These are phyloP conservation scores for Brasenia schreberi DNA, from an alignment of 164 flowering plant genomes.

Conservation along the genomic window DNA sequence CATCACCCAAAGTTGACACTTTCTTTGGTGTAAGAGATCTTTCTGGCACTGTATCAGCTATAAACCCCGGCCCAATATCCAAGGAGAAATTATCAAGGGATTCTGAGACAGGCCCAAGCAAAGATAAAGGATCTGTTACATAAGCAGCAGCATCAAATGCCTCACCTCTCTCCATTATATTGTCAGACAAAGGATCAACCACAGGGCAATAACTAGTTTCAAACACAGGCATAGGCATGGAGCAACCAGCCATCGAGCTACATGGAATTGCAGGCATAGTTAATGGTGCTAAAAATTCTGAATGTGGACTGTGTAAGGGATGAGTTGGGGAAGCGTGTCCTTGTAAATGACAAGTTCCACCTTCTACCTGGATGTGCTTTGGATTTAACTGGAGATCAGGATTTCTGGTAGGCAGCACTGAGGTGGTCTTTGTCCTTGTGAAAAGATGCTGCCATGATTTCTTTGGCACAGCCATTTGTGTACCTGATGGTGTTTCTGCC, in stretches of 20 bases:
- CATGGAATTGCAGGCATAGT: constrained; percentile 28
- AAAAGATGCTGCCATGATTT: constrained; percentile 92
- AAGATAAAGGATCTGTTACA: constrained; percentile 72
- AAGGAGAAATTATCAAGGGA: constrained; percentile 81
- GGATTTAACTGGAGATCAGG: neutral
- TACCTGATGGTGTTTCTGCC: constrained; percentile 27
- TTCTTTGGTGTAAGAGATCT: constrained; percentile 32
- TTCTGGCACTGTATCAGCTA: constrained; percentile 25
- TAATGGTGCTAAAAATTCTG: constrained; percentile 6
- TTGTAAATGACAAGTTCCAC: constrained; percentile 20
- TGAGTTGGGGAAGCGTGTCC: constrained; percentile 23
- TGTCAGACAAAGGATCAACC: constrained; percentile 25
- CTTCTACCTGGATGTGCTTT: constrained; percentile 27
- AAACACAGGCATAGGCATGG: constrained; percentile 31
- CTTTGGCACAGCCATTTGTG: constrained; percentile 29
- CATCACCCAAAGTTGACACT: constrained; percentile 32
- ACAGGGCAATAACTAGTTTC: constrained; percentile 30
- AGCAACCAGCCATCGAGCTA: constrained; percentile 20
- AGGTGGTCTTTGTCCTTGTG: constrained; percentile 46
- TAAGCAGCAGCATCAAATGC: constrained; percentile 90
- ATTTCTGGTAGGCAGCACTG: constrained; percentile 17
- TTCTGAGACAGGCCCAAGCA: constrained; percentile 96
- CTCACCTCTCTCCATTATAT: constrained; percentile 55
- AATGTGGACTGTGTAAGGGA: constrained; percentile 25
- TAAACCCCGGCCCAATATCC: constrained; percentile 55